Percentiles rank a stretch among this genome's conserved stretches.
These are phyloP conservation scores for Flammula alnicola DNA, from an alignment of 1,284 basidiomycete species.

Conservation along the genomic window DNA sequence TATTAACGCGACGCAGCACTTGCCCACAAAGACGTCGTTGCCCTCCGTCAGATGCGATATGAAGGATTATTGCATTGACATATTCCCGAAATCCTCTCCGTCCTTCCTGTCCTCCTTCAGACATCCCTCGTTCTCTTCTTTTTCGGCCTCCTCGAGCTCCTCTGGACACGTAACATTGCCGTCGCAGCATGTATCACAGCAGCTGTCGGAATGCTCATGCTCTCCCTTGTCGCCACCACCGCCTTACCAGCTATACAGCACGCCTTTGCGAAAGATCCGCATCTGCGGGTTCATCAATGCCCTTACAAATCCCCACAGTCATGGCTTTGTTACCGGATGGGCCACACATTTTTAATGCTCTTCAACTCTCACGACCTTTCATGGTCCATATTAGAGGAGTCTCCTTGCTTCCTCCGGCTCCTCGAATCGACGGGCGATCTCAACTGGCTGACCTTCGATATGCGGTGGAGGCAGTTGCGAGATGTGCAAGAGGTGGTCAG, in stretches of 20 bases:
- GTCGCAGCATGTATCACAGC: conserved; percentile 26
- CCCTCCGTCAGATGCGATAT: conserved; percentile 30
- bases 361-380: conserved; percentile 23
- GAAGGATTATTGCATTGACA: conserved; percentile 27
- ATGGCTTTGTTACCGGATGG: conserved; percentile 28
- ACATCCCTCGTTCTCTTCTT: conserved; percentile 28
- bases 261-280: conserved; percentile 24
- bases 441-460: conserved; percentile 33
- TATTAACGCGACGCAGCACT: conserved; percentile 28
- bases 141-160: conserved; percentile 26
- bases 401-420: conserved; percentile 26
- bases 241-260: conserved; percentile 30
- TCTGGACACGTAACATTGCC: conserved; percentile 26
- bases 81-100: conserved; percentile 28
- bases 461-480: conserved; percentile 31
- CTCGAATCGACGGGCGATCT: conserved; percentile 28
- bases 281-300: conserved; percentile 28
- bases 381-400: conserved; percentile 23
- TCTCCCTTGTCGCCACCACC: conserved; percentile 29
- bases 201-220: conserved; percentile 26
- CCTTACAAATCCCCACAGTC: conserved; percentile 35
- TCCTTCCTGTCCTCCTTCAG: conserved; percentile 28
- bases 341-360: conserved; percentile 22
- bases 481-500: conserved; percentile 27
- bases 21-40: conserved; percentile 29